Evolutionary conservation across 1,284 basidiomycete species (phyloP).

Genomic region (Xerocomus cyaneibrunnescens): DNA sequence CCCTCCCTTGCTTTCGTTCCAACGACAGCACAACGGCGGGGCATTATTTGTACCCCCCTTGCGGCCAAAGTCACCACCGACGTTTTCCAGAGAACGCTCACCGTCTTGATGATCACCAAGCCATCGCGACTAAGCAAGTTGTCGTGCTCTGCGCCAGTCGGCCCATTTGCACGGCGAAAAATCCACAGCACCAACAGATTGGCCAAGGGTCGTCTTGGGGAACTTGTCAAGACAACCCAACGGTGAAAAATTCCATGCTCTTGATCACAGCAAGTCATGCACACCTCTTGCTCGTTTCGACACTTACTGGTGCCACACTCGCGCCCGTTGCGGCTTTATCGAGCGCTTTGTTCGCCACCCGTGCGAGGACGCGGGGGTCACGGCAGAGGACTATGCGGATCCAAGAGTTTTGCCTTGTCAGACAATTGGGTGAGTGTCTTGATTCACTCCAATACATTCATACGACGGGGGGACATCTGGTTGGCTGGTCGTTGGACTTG

Average conservation of each 20-base stretch:
- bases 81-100: slow-evolving; percentile 5
- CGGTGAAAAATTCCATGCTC: slow-evolving; percentile 30
- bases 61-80: not conserved
- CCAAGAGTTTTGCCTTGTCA: slow-evolving; percentile 15
- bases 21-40: not conserved
- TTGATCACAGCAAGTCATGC: slow-evolving; percentile 26
- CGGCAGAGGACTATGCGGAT: not conserved
- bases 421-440: slow-evolving; percentile 31
- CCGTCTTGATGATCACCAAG: slow-evolving; percentile 11
- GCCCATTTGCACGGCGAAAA: slow-evolving; percentile 3
- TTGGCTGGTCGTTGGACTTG: slow-evolving; percentile 1
- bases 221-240: slow-evolving; percentile 13
- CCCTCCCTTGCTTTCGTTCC: not conserved
- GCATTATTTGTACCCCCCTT: slow-evolving; percentile 7
- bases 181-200: slow-evolving; percentile 7
- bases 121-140: not conserved
- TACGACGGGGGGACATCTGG: slow-evolving; percentile 24
- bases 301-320: slow-evolving; percentile 26
- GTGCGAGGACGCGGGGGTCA: slow-evolving; percentile 1
- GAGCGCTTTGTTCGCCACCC: slow-evolving; percentile 14
- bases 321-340: slow-evolving; percentile 11
- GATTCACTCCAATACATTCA: slow-evolving; percentile 30
- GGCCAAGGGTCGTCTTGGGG: slow-evolving; percentile 7
- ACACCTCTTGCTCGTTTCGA: slow-evolving; percentile 21
- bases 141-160: not conserved